phyloP scores from a whole-genome alignment of 306 rosid species.

The Dryas alaskensis region DNA sequence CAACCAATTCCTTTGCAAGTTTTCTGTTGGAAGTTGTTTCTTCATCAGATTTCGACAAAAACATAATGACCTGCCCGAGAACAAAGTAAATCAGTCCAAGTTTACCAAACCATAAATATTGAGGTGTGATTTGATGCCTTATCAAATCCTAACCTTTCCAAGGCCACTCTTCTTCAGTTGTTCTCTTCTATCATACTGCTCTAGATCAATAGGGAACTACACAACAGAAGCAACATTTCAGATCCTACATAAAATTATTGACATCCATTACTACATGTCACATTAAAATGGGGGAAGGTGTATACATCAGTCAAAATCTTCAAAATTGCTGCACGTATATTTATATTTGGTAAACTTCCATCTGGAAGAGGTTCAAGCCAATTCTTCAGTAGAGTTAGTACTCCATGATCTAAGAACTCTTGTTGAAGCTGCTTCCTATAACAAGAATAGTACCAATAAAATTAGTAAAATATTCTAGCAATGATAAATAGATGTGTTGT shows the following conservation, averaged over 20 bases:
- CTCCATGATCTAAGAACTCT: slow-evolving; percentile 92
- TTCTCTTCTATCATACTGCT: slow-evolving; percentile 85
- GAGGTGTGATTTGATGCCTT: background rate
- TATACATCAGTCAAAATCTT: slow-evolving; percentile 80
- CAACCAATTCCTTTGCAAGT: slow-evolving; percentile 90
- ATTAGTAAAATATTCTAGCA: background rate
- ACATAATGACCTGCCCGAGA: slow-evolving; percentile 76
- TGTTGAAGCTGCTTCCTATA: slow-evolving; percentile 87
- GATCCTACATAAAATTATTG: slow-evolving; percentile 11
- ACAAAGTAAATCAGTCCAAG: slow-evolving; percentile 13
- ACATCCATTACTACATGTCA: slow-evolving; percentile 14
- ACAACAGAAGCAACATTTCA: slow-evolving; percentile 33
- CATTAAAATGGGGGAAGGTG: slow-evolving; percentile 18
- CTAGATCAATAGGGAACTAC: slow-evolving; percentile 91
- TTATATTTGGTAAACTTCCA: slow-evolving; percentile 91
- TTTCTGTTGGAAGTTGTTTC: slow-evolving; percentile 81
- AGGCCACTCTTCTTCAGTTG: slow-evolving; percentile 97
- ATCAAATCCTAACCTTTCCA: slow-evolving; percentile 64
- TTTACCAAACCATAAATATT: slow-evolving; percentile 6
- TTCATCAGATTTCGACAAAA: slow-evolving; percentile 86
- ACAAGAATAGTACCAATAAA: background rate
- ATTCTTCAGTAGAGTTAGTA: slow-evolving; percentile 69
- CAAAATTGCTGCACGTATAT: slow-evolving; percentile 79
- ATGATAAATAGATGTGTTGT: slow-evolving; percentile 6
- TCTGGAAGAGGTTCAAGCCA: slow-evolving; percentile 99